Base-by-base conservation (phyloP, 163 green algal genomes). In the Chlamydomonas reinhardtii region DNA sequence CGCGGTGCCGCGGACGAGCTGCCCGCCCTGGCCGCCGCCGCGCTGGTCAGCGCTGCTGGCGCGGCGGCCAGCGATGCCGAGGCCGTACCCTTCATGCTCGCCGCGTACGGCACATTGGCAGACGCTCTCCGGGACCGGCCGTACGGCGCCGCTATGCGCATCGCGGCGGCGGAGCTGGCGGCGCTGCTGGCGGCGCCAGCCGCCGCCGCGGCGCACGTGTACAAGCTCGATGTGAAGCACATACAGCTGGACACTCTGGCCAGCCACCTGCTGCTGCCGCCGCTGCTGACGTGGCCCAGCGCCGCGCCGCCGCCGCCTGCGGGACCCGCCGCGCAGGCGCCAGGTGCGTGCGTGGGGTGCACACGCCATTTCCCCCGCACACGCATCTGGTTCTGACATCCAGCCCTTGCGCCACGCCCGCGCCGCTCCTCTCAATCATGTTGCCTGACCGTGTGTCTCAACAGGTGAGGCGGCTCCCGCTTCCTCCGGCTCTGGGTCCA, bases 161-260 rank as follows among this genome's bases (percentile, higher is more conserved):
- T 91, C 43, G 48, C 75, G 22, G 17, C 83, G 17, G 61, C 82
- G 17, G 75, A 70, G 27, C 29, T 87, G 75, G 85, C 85, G 64
- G 52, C 74, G 19, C 80, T 97, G 61, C 74, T 96, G 62, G 93
- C 88, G 5, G 90, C 89, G 8, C 88, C 93, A 0, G 34, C 29
- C 2, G 69, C 54, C 0, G 87, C 90, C 8, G 37, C 66, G 3
- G 62, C 77, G n/a, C 90, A 93, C 62, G 90, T 92, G 29, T 77
- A 82, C 75, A 74, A 66, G 2, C 88, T 98, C n/a, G 94, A 97
- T 81, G 91, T 97, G 69, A 98, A 98, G 88, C 84, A 94, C 89
- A 95, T 97, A 39, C 92, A 96, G 81, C 84, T 95, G 39, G 95
- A 98, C 88, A 93, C 91, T 31, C 85, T 98, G 35, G 91, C 91